A percentile compares a stretch with the other conserved stretches of the same genome.
Evolutionary conservation across 768 basidiomycete genomes (phyloP).

Genomic region (Russula griseocarnosa): DNA sequence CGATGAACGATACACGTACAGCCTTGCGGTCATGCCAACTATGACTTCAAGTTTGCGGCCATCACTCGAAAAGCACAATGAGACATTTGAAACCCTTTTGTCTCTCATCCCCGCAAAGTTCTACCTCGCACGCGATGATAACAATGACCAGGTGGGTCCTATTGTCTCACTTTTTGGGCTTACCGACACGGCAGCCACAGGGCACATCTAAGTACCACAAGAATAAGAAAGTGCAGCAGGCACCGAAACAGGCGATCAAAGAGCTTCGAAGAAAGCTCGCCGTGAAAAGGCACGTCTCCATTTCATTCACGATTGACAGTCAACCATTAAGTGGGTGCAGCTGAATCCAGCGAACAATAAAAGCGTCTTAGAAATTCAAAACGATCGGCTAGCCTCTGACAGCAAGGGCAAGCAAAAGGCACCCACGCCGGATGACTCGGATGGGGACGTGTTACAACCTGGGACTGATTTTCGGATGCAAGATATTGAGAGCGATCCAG

Average conservation of each 20-base stretch:
- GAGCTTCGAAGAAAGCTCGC: slow-evolving; percentile 87
- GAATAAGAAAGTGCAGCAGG: slow-evolving; percentile 73
- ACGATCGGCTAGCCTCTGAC: slow-evolving; percentile 27
- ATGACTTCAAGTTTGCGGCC: slow-evolving; percentile 40
- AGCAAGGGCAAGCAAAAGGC: slow-evolving; percentile 51
- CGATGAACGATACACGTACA: not conserved
- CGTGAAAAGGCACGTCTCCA: slow-evolving; percentile 63
- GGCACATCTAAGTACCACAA: slow-evolving; percentile 71
- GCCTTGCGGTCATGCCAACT: slow-evolving; percentile 23
- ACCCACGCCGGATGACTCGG: slow-evolving; percentile 33
- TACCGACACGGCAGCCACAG: slow-evolving; percentile 32
- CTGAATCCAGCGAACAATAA: slow-evolving; percentile 92
- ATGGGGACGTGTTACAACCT: slow-evolving; percentile 38
- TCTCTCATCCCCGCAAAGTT: slow-evolving; percentile 86
- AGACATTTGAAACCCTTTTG: slow-evolving; percentile 76
- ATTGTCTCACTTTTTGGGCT: not conserved
- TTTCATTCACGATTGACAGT: not conserved
- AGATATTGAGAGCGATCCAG: slow-evolving; percentile 34
- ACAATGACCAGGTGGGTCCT: slow-evolving; percentile 59
- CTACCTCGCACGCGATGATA: slow-evolving; percentile 68
- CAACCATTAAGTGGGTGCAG: slow-evolving; percentile 41
- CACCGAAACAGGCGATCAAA: slow-evolving; percentile 83
- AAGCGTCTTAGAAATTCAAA: slow-evolving; percentile 55
- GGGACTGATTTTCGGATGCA: slow-evolving; percentile 37
- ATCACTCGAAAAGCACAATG: slow-evolving; percentile 81